phyloP scores from a whole-genome alignment of 495 filamentous ascomycete genomes.

The Penicillium argentinense region DNA sequence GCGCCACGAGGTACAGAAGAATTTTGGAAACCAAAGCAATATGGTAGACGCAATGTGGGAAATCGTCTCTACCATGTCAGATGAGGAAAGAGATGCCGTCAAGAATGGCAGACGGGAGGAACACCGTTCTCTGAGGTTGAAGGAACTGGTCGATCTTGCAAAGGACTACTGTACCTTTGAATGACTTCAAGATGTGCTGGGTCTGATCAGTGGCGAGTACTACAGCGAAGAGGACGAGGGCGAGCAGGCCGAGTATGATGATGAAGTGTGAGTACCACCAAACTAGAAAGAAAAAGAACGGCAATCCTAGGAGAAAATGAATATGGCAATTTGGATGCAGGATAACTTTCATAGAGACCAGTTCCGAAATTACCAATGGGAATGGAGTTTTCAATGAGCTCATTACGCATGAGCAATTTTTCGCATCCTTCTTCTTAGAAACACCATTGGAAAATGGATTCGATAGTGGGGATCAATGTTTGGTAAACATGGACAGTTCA shows the following conservation, averaged over 20 bases:
- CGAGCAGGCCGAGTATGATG: not conserved
- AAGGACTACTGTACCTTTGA: slow-evolving; percentile 5
- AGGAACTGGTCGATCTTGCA: slow-evolving; percentile 1
- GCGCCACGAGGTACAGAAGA: slow-evolving; percentile 15
- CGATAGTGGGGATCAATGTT: too few relatives aligned
- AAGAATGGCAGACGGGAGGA: slow-evolving; percentile 12
- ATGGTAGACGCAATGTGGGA: slow-evolving; percentile 18
- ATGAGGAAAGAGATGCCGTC: slow-evolving; percentile 6
- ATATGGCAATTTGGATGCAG: too few relatives aligned
- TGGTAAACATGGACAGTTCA: too few relatives aligned
- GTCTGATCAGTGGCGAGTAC: not conserved
- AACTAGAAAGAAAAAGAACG: too few relatives aligned
- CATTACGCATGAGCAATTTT: too few relatives aligned
- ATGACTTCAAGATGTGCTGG: slow-evolving; percentile 6
- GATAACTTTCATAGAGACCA: too few relatives aligned
- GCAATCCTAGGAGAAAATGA: too few relatives aligned
- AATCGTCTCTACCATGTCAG: slow-evolving; percentile 12
- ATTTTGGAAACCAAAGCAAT: slow-evolving; percentile 3
- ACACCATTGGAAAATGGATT: too few relatives aligned
- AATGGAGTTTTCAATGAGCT: too few relatives aligned
- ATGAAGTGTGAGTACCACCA: not conserved
- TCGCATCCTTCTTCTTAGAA: too few relatives aligned
- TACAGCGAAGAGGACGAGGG: not conserved
- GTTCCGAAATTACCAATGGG: too few relatives aligned
- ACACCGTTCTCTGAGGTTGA: too few relatives aligned